phyloP scores from a whole-genome alignment of 345 rosid species.

The Eucalyptus dawsonii region DNA sequence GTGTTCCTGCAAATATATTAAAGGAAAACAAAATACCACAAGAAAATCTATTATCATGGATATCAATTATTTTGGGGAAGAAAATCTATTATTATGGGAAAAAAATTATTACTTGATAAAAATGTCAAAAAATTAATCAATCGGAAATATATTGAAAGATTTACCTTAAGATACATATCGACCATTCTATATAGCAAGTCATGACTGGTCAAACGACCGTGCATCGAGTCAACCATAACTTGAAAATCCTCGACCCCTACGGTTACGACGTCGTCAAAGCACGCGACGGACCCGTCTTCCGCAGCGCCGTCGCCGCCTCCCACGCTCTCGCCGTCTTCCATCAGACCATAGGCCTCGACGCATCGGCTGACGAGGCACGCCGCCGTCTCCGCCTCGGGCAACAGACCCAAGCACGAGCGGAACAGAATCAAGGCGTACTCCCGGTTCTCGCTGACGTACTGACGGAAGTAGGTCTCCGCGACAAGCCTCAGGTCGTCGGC shows the following conservation, averaged over 20 bases:
- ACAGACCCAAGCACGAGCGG: slow-evolving; percentile 41
- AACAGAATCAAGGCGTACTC: slow-evolving; percentile 40
- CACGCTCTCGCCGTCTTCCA: neutral
- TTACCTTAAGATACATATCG: slow-evolving; percentile 69
- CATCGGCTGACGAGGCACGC: slow-evolving; percentile 47
- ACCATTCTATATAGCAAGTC: slow-evolving; percentile 55
- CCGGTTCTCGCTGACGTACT: slow-evolving; percentile 15
- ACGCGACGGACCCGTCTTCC: slow-evolving; percentile 14
- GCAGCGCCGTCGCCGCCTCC: slow-evolving; percentile 24
- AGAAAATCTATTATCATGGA: neutral
- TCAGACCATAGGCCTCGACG: slow-evolving; percentile 24
- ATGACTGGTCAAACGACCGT: slow-evolving; percentile 36
- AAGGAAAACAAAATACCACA: neutral
- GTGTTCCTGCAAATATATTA: slow-evolving; percentile 20
- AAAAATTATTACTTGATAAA: neutral
- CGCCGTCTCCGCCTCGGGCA: slow-evolving; percentile 73
- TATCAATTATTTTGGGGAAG: no score
- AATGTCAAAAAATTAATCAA: neutral
- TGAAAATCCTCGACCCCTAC: slow-evolving; percentile 37
- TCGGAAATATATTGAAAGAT: neutral
- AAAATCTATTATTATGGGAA: neutral
- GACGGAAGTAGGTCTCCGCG: slow-evolving; percentile 58
- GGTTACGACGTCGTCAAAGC: slow-evolving; percentile 31
- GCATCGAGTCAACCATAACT: slow-evolving; percentile 40
- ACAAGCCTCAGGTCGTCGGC: slow-evolving; percentile 29